Evolutionary conservation across 176 grass and related monocot genomes (phyloP).

Genomic region (Secale cereale): DNA sequence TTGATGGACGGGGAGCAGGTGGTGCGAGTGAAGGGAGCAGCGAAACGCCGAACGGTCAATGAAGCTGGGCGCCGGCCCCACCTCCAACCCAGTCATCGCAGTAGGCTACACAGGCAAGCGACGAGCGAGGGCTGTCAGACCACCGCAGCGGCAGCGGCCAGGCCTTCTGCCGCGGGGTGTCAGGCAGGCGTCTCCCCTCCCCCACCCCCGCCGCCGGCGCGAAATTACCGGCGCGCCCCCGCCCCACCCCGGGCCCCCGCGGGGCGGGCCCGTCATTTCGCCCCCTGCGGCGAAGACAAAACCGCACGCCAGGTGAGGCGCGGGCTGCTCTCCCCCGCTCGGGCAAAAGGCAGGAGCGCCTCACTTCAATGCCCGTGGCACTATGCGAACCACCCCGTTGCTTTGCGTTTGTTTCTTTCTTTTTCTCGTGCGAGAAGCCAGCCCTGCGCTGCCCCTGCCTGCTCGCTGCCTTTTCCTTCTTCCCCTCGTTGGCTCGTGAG

Average conservation of each 20-base stretch:
- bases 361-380: neutral
- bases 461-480: neutral
- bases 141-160: no score
- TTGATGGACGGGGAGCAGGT: neutral
- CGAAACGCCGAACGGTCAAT: neutral
- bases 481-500: neutral
- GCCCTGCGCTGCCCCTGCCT: no score
- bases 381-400: neutral
- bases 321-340: neutral
- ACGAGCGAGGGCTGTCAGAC: neutral
- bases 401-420: neutral
- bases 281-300: neutral
- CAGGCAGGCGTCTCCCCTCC: neutral
- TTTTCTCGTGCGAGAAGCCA: neutral
- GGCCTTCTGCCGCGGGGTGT: neutral
- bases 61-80: neutral
- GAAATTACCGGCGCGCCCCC: neutral
- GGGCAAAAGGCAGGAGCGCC: neutral
- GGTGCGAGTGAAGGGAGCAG: neutral
- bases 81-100: neutral
- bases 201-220: no score
- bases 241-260: neutral
- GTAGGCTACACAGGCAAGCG: neutral
- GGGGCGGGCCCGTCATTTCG: neutral
- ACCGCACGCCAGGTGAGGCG: neutral